Conservation (phyloP, 768 basidiomycete species). For the Coprinellus aureogranulatus region DNA sequence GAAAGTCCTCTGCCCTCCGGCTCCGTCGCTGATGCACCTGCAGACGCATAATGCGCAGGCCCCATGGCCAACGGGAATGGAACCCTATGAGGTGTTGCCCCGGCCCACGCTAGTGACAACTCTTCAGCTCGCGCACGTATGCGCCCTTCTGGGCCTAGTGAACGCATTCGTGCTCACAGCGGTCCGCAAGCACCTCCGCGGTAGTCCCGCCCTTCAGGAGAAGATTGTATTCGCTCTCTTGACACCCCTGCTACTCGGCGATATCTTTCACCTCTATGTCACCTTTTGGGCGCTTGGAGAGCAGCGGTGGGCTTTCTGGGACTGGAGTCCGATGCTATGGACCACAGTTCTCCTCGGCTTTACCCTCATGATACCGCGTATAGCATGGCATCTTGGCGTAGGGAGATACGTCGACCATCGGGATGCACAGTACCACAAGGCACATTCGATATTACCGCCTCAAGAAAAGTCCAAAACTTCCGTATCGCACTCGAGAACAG, state of each 20-base stretch:
- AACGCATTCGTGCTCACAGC: constrained; percentile 67
- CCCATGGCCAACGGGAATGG: constrained; percentile 55
- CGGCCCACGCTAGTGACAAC: constrained; percentile 67
- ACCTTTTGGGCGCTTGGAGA: constrained; percentile 80
- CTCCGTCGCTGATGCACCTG: constrained; percentile 6
- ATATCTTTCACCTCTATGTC: constrained; percentile 61
- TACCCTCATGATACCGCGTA: constrained; percentile 63
- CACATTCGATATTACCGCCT: constrained; percentile 9
- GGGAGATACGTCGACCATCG: constrained; percentile 69
- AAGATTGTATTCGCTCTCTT: constrained; percentile 64
- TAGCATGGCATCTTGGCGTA: constrained; percentile 73
- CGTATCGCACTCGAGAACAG: background rate
- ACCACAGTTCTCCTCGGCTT: constrained; percentile 61
- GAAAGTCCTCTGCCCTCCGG: background rate
- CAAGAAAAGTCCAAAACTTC: background rate
- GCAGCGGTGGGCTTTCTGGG: constrained; percentile 54
- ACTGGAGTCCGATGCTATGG: constrained; percentile 72
- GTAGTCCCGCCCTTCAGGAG: constrained; percentile 66
- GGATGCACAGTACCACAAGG: constrained; percentile 38
- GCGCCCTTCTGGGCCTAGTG: constrained; percentile 68
- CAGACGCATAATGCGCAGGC: constrained; percentile 76
- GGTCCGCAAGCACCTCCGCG: constrained; percentile 56
- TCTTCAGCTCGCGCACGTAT: constrained; percentile 75
- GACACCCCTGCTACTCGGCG: constrained; percentile 67
- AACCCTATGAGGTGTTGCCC: constrained; percentile 51